Conservation (phyloP, 495 filamentous ascomycete species). For the Aspergillus conjunctus region DNA sequence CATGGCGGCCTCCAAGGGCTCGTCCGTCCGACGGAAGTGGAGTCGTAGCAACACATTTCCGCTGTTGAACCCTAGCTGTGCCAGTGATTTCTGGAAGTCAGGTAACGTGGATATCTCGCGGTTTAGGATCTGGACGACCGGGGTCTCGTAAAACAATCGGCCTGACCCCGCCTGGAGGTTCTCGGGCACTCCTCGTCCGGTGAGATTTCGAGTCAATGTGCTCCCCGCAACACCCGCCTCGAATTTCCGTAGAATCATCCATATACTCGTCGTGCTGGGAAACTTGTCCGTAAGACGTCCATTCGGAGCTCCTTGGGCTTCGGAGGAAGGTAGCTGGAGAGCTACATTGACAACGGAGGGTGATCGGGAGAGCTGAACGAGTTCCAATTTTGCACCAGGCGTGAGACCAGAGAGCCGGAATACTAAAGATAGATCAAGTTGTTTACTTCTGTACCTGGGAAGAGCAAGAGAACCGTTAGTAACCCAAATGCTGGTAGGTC, state of each 20-base stretch:
- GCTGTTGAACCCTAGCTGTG: constrained; percentile 82
- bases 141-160: constrained; percentile 81
- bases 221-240: constrained; percentile 65
- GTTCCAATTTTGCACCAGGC: constrained; percentile 87
- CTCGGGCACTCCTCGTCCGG: constrained; percentile 69
- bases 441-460: constrained; percentile 73
- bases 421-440: constrained; percentile 78
- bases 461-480: constrained; percentile 17
- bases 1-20: constrained; percentile 85
- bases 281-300: constrained; percentile 79
- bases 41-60: constrained; percentile 79
- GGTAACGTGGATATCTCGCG: constrained; percentile 72
- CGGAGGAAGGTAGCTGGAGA: constrained; percentile 73
- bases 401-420: constrained; percentile 85
- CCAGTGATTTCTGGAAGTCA: constrained; percentile 84
- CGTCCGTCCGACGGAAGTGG: constrained; percentile 70
- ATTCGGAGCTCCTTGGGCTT: constrained; percentile 56
- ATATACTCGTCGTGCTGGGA: constrained; percentile 78
- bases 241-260: constrained; percentile 85
- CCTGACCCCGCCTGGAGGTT: constrained; percentile 62
- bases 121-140: constrained; percentile 78
- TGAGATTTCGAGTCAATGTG: constrained; percentile 68
- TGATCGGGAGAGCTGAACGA: constrained; percentile 80
- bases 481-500: constrained; percentile 5
- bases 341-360: constrained; percentile 83